phyloP scores from a whole-genome alignment of 163 green algal species.

The Chlorella variabilis region DNA sequence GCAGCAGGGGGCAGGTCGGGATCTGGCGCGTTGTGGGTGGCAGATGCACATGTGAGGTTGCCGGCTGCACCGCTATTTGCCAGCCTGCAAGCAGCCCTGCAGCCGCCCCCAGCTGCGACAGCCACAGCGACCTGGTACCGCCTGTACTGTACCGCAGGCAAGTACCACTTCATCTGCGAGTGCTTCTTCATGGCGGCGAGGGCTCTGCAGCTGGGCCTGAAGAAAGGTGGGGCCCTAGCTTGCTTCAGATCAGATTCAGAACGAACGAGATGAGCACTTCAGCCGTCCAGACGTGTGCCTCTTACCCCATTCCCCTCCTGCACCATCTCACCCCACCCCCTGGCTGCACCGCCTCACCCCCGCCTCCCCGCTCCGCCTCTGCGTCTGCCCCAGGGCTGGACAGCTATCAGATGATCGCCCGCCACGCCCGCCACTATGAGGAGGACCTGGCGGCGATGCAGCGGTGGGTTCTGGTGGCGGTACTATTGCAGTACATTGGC shows the following conservation, averaged over 20 bases:
- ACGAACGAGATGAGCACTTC: too few relatives aligned
- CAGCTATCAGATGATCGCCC: not conserved
- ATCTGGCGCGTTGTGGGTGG: too few relatives aligned
- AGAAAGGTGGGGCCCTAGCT: not conserved
- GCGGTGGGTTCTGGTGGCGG: not conserved
- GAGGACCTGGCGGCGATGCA: slow-evolving; percentile 4
- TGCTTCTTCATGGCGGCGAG: slow-evolving; percentile 88
- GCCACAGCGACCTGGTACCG: not conserved
- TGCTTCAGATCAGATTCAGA: too few relatives aligned
- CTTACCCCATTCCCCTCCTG: too few relatives aligned
- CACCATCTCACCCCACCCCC: too few relatives aligned
- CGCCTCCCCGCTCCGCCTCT: not conserved
- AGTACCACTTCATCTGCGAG: slow-evolving; percentile 89
- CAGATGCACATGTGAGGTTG: too few relatives aligned
- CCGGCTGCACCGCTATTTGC: too few relatives aligned
- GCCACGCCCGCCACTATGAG: slow-evolving; percentile 5
- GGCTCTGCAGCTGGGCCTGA: slow-evolving; percentile 69
- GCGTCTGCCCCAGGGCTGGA: not conserved
- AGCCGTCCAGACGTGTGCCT: too few relatives aligned
- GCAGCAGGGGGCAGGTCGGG: too few relatives aligned
- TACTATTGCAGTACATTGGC: not conserved
- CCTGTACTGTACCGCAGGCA: not conserved
- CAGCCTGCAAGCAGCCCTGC: too few relatives aligned
- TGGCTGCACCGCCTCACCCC: not conserved
- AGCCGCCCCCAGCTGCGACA: not conserved